These are phyloP conservation scores for Quercus aquifolioides DNA, from an alignment of 306 rosid species.

Conservation along the genomic window DNA sequence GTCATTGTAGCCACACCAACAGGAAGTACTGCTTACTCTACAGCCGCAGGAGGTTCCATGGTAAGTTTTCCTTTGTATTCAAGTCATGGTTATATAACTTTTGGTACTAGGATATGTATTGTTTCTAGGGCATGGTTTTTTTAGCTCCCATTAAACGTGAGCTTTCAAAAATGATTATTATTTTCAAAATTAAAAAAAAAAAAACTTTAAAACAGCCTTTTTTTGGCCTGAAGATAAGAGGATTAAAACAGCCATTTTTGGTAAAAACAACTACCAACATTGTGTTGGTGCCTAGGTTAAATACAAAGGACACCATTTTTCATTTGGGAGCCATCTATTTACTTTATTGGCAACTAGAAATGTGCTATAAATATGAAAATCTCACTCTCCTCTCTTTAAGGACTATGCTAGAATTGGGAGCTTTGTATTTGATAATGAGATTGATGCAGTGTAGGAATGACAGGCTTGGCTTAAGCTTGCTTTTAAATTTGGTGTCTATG, in stretches of 20 bases:
- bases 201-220: background rate
- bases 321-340: background rate
- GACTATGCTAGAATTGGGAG: no score
- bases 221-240: background rate
- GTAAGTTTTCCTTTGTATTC: slow-evolving; percentile 34
- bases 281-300: no score
- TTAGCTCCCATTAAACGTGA: background rate
- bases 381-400: no score
- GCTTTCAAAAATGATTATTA: background rate
- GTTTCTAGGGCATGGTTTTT: background rate
- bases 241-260: background rate
- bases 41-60: slow-evolving; percentile 99
- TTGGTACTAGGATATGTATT: background rate
- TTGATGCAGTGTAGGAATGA: background rate
- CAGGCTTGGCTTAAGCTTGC: no score
- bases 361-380: no score
- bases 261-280: background rate
- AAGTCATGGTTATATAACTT: background rate
- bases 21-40: slow-evolving; percentile 98
- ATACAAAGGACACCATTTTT: background rate
- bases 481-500: no score
- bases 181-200: background rate
- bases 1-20: slow-evolving; percentile 98
- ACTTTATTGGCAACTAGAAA: no score
- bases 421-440: background rate